A percentile compares a stretch with the other conserved stretches of the same genome.
Evolutionary conservation across 768 basidiomycete species (phyloP).

Genomic region (Gautieria morchelliformis): DNA sequence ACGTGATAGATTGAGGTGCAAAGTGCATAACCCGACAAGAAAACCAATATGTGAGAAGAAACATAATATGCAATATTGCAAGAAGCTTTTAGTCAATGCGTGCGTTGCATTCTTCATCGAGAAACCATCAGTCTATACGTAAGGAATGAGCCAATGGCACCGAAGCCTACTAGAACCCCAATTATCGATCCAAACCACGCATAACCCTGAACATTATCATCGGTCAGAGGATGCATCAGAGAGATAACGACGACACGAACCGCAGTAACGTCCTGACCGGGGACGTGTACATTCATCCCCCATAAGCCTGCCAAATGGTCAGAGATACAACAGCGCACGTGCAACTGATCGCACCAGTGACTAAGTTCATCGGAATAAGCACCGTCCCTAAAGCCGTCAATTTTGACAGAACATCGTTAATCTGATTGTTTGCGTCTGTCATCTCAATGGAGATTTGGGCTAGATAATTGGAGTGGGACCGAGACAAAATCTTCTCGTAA

Average conservation of each 20-base stretch:
- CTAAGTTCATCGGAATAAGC: slow-evolving; percentile 92
- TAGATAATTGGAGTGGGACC: slow-evolving; percentile 98
- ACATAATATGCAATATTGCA: no score
- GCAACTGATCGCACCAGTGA: slow-evolving; percentile 57
- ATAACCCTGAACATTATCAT: slow-evolving; percentile 32
- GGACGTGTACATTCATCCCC: slow-evolving; percentile 99
- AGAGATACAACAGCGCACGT: background rate
- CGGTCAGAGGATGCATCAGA: background rate
- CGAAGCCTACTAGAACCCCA: slow-evolving; percentile 69
- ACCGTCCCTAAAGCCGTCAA: slow-evolving; percentile 96
- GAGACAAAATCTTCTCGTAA: slow-evolving; percentile 98
- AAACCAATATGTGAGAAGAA: no score
- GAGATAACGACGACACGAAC: slow-evolving; percentile 22
- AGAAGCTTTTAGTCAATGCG: background rate
- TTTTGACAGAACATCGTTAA: slow-evolving; percentile 97
- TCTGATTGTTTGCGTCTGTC: slow-evolving; percentile 99
- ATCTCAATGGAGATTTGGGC: slow-evolving; percentile 99
- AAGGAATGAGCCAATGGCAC: slow-evolving; percentile 68
- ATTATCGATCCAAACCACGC: slow-evolving; percentile 88
- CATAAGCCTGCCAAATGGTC: slow-evolving; percentile 51
- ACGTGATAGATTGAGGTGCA: background rate
- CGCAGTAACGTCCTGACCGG: slow-evolving; percentile 53
- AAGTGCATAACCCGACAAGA: background rate
- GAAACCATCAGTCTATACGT: slow-evolving; percentile 70
- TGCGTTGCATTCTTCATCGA: slow-evolving; percentile 11